Evolutionary conservation across 495 filamentous ascomycete species (phyloP).

Genomic region (Xylaria longipes): DNA sequence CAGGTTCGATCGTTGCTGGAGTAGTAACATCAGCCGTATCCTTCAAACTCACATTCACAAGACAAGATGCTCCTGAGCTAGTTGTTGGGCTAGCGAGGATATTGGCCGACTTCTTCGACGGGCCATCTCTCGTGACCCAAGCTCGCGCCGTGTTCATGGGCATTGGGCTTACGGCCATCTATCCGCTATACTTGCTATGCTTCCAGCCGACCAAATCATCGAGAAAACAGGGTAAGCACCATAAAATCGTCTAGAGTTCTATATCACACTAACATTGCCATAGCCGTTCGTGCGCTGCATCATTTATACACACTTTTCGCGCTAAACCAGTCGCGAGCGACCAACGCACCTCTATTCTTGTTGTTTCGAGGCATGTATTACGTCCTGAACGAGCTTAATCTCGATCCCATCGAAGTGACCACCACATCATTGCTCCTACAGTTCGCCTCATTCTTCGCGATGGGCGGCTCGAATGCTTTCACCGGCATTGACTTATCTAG

Average conservation of each 20-base stretch:
- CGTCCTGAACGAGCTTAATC: constrained; percentile 54
- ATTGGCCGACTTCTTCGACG: constrained; percentile 52
- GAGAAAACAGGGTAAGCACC: constrained; percentile 36
- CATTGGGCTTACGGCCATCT: constrained; percentile 51
- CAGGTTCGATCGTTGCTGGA: constrained; percentile 38
- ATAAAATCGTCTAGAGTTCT: not conserved
- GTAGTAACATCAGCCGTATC: constrained; percentile 66
- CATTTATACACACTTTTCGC: constrained; percentile 78
- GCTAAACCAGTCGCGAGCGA: constrained; percentile 81
- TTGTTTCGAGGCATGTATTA: constrained; percentile 67
- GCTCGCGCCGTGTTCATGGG: constrained; percentile 61
- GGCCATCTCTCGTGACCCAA: constrained; percentile 55
- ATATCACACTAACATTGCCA: constrained; percentile 30
- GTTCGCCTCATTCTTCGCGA: constrained; percentile 84
- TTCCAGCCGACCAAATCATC: constrained; percentile 31
- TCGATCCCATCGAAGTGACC: constrained; percentile 62
- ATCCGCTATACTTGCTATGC: constrained; percentile 41
- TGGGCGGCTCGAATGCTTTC: constrained; percentile 90
- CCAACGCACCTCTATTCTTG: constrained; percentile 84
- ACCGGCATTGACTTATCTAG: constrained; percentile 84
- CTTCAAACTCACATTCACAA: constrained; percentile 84
- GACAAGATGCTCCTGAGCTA: constrained; percentile 85
- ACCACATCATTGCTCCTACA: constrained; percentile 72
- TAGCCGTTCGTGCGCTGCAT: constrained; percentile 59
- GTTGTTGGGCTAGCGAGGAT: constrained; percentile 58